Evolutionary conservation across 352 stramenopile genomes (phyloP).

Genomic region (Phytophthora rubi): DNA sequence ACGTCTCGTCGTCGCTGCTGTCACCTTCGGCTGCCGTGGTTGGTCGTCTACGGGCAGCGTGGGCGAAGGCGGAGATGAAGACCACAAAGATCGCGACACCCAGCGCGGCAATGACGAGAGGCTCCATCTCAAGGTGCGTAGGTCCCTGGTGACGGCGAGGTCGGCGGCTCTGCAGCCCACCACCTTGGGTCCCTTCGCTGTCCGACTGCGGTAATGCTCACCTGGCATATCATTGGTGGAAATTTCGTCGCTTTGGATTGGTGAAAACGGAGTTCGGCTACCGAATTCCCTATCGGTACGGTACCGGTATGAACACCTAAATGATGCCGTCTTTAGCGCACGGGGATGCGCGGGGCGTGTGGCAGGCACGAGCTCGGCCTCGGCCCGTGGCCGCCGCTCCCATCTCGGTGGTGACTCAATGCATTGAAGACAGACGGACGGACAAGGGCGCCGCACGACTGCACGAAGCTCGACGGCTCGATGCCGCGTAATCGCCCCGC

Average conservation of each 20-base stretch:
- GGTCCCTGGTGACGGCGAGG: no score
- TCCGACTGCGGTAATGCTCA: neutral
- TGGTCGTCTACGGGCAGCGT: slow-evolving; percentile 2
- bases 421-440: neutral
- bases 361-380: neutral
- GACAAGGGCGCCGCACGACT: slow-evolving; percentile 18
- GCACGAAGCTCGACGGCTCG: slow-evolving; percentile 6
- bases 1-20: slow-evolving; percentile 38
- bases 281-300: no score
- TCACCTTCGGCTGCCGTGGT: slow-evolving; percentile 11
- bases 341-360: neutral
- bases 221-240: neutral
- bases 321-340: neutral
- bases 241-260: neutral
- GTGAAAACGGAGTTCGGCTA: neutral
- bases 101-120: slow-evolving; percentile 8
- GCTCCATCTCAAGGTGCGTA: slow-evolving; percentile 11
- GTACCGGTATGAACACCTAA: neutral
- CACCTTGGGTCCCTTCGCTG: neutral
- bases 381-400: neutral
- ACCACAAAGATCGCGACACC: slow-evolving; percentile 1
- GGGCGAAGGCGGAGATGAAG: slow-evolving; percentile 20
- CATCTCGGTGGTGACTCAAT: neutral
- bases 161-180: neutral
- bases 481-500: neutral